Evolutionary conservation across 2,329 filamentous ascomycete species (phyloP), one percentile per base, ranked within the genome.

Genomic region (Paecilomyces niveus): DNA sequence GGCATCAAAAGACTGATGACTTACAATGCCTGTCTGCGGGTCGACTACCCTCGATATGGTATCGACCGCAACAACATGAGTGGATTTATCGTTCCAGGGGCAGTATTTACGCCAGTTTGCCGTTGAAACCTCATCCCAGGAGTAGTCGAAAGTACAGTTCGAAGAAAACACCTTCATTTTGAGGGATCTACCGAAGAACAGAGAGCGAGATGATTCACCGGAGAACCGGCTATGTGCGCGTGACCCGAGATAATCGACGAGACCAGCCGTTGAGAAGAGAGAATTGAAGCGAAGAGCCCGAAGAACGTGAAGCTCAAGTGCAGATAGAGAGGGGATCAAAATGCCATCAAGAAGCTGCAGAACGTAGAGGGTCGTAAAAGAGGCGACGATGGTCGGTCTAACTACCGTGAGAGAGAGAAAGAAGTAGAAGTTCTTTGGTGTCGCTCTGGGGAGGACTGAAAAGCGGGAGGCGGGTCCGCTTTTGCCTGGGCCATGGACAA

Each of bases 101-200:
- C 91, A 95, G 79, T 99, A 99, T 77, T 99, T 99, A 67, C 87
- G 89, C 94, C 94, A 99, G 83, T 99, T 99, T 73, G 90, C 92
- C 13, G 91, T 92, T 26, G 92, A 96, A 35, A 99, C 94, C 76
- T 97, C 93, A 71, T 96, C 91, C 94, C 94, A 99, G 53, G 93
- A 96, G 82, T 99, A 99, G 80, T 96, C 84, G 79, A 95, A 99
- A 61, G 91, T 92, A 77, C 91, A 90, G 45, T 82, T 81, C 70
- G 91, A 95, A 67, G 90, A 90, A 72, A 97, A 97, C 78, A 97
- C 90, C 83, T 95, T 96, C 94, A 99, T 97, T 56, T 60, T 78
- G 67, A 57, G 57, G 68, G 29, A 45, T 24, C 11, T 39, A 35
- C 15, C n/a, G 7, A 18, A 45, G 39, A 9, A 24, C 22, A 22